Evolutionary conservation across 129 eudicot species (phyloP), one percentile per base, ranked within the genome.

Genomic region (Pittosporum tobira): DNA sequence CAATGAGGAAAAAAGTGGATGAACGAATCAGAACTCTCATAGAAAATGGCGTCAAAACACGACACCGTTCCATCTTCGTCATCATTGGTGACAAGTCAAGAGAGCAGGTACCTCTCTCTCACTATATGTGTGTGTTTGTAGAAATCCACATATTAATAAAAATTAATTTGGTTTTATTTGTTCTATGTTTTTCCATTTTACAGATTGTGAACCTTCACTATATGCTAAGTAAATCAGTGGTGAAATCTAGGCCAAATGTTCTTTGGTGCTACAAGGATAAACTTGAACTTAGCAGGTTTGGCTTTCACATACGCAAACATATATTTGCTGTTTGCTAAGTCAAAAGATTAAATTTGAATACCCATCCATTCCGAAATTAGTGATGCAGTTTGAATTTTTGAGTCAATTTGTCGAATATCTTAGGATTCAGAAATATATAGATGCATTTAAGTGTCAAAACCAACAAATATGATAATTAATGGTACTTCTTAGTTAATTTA

Each of bases 231-330:
- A 74, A 87, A 51, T 72, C 94, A 20, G 78, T 70, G 66, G 78
- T 65, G 12, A 83, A 83, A 70, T 52, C 85, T 30, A 71, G 75
- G 61, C 96, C 88, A 45, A 73, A 64, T 61, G 86, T 83, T 63
- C 54, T 91, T 2, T 91, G 99, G 99, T 91, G 99, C 65, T 91
- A 84, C 70, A 91, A 64, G 63, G 87, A 91, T 53, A 78, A 91
- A 48, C 96, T 87, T 42, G 90, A 83, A 12, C 73, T 86, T 26
- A 89, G 97, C 86, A 91, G 95, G 96, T 88, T n/a, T 0, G n/a
- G 60, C 20, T 14, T 43, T 19, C 20, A 26, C 1, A 20, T 11
- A 16, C n/a, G n/a, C n/a, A n/a, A n/a, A n/a, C n/a, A n/a, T n/a
- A n/a, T n/a, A n/a, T n/a, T n/a, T n/a, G n/a, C n/a, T n/a, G n/a